Evolutionary conservation across 164 flowering plant genomes (phyloP).

Genomic region (Umbellularia californica): DNA sequence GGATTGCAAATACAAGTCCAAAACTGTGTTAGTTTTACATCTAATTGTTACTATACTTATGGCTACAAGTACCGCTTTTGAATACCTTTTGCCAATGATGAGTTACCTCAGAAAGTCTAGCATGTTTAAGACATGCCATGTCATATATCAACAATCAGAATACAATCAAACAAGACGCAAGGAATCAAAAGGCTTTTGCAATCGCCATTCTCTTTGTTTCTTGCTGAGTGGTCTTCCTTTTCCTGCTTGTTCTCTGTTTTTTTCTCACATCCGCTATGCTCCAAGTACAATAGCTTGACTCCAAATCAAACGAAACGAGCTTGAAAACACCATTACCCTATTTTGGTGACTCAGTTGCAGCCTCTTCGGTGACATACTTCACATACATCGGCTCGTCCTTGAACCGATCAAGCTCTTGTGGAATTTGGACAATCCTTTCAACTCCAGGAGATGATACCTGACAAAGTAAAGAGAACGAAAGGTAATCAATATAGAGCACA

Average conservation of each 20-base stretch:
- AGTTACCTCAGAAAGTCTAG: no score
- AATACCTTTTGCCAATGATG: no score
- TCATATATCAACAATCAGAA: constrained; percentile 35
- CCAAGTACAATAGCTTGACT: constrained; percentile 62
- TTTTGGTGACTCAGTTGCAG: constrained; percentile 22
- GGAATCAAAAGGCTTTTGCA: constrained; percentile 61
- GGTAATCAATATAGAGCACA: background rate
- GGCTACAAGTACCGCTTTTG: no score
- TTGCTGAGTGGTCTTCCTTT: constrained; percentile 91
- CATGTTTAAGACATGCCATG: background rate
- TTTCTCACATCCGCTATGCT: constrained; percentile 76
- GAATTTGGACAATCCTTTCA: constrained; percentile 73
- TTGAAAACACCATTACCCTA: constrained; percentile 77
- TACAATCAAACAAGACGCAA: constrained; percentile 59
- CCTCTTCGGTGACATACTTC: constrained; percentile 39
- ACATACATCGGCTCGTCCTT: constrained; percentile 72
- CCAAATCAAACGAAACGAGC: constrained; percentile 67
- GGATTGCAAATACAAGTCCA: no score
- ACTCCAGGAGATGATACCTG: constrained; percentile 93
- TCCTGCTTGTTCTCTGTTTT: constrained; percentile 77
- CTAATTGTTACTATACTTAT: no score
- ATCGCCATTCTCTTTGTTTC: constrained; percentile 81
- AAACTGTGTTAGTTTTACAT: no score
- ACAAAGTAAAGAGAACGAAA: background rate
- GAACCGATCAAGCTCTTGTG: constrained; percentile 75